phyloP scores from a whole-genome alignment of 2,329 filamentous ascomycete species.

The Rosellinia necatrix region DNA sequence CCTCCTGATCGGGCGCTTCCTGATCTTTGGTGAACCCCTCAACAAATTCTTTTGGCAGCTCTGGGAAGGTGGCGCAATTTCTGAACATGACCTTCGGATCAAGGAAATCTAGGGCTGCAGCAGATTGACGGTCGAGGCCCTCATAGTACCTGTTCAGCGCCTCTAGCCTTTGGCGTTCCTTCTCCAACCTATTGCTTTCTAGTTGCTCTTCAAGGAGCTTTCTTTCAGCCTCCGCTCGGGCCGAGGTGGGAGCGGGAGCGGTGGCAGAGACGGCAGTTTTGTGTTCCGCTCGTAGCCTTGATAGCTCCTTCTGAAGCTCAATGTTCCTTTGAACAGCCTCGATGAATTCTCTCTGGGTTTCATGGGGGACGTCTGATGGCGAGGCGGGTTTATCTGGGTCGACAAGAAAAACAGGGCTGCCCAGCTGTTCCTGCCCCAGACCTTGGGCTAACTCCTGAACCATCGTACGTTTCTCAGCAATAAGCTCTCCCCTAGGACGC shows the following conservation, averaged over 20 bases:
- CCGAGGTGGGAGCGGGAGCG: constrained; percentile 19
- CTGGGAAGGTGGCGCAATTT: constrained; percentile 50
- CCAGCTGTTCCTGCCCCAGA: constrained; percentile 48
- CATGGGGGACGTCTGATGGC: constrained; percentile 47
- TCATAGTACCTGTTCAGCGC: constrained; percentile 58
- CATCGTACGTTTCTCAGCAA: constrained; percentile 60
- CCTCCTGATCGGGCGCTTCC: constrained; percentile 45
- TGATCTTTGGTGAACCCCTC: constrained; percentile 53
- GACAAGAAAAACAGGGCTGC: constrained; percentile 54
- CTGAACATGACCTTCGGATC: constrained; percentile 54
- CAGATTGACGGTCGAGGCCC: constrained; percentile 55
- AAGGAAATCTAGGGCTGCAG: constrained; percentile 55
- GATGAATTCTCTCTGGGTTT: constrained; percentile 59
- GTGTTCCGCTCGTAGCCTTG: constrained; percentile 42
- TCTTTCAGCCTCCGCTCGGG: constrained; percentile 33
- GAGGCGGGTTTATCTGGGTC: constrained; percentile 45
- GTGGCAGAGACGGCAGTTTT: constrained; percentile 27
- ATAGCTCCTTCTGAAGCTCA: constrained; percentile 55
- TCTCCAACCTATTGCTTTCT: constrained; percentile 54
- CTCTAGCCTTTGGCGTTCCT: constrained; percentile 55
- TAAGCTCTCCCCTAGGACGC: constrained; percentile 61
- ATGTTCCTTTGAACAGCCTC: constrained; percentile 58
- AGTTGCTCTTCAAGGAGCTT: constrained; percentile 55
- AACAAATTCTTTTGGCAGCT: constrained; percentile 57
- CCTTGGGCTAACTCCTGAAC: constrained; percentile 58